Evolutionary conservation across 495 filamentous ascomycete species (phyloP).

Genomic region (Xeromyces bisporus): DNA sequence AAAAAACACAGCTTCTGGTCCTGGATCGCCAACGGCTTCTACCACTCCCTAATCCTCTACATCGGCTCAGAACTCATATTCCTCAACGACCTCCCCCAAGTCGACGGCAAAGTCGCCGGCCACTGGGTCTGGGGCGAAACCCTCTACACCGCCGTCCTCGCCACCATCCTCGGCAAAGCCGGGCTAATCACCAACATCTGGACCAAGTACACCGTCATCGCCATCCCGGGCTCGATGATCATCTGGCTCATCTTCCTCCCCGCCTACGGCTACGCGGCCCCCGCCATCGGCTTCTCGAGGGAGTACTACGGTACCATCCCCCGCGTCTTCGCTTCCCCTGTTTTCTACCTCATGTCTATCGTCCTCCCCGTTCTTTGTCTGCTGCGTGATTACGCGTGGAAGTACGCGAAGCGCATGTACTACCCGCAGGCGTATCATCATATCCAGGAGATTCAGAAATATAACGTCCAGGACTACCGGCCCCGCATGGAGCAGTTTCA

Average conservation of each 20-base stretch:
- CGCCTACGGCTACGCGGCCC: constrained; percentile 79
- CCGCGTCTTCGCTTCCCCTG: constrained; percentile 58
- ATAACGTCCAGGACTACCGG: constrained; percentile 97
- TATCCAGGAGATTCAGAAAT: constrained; percentile 99
- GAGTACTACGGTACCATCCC: constrained; percentile 80
- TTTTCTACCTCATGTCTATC: constrained; percentile 79
- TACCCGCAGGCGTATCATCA: constrained; percentile 92
- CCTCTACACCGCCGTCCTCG: constrained; percentile 78
- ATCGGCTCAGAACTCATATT: constrained; percentile 68
- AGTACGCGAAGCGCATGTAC: constrained; percentile 90
- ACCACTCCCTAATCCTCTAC: constrained; percentile 88
- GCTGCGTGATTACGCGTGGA: constrained; percentile 71
- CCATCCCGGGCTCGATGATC: constrained; percentile 83
- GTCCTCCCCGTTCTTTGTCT: constrained; percentile 71
- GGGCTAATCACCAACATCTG: constrained; percentile 90
- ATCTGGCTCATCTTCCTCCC: constrained; percentile 87
- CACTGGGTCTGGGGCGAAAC: constrained; percentile 97
- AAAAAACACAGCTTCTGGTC: constrained; percentile 76
- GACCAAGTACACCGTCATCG: constrained; percentile 95
- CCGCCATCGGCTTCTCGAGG: constrained; percentile 61
- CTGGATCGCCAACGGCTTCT: constrained; percentile 88
- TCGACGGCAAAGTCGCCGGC: constrained; percentile 61
- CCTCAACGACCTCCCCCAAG: constrained; percentile 54
- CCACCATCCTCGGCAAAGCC: constrained; percentile 89
- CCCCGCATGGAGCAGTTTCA: constrained; percentile 99